Conservation (phyloP, 2,329 filamentous ascomycete species). For the Fusarium pininemorale region DNA sequence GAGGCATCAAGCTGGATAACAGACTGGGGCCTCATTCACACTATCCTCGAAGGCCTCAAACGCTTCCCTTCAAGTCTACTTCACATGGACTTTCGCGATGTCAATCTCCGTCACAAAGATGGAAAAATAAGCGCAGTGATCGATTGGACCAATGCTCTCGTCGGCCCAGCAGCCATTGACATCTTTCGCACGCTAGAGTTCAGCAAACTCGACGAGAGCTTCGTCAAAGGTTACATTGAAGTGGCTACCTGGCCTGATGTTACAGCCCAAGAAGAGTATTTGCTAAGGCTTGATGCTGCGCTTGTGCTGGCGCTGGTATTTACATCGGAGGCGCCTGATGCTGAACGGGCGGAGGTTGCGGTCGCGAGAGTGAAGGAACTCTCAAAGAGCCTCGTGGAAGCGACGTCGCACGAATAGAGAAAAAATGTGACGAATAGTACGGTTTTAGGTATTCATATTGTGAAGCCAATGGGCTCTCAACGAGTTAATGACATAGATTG, state of each 20-base stretch:
- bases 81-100: constrained; percentile 16
- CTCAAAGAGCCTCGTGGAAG: background rate
- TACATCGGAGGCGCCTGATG: background rate
- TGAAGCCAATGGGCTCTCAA: background rate
- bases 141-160: constrained; percentile 13
- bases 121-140: constrained; percentile 1
- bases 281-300: constrained; percentile 7
- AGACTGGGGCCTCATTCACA: background rate
- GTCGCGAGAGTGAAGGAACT: background rate
- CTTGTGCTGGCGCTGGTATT: constrained; percentile 15
- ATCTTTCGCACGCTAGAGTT: constrained; percentile 13
- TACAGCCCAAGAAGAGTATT: fast-evolving
- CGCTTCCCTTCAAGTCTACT: background rate
- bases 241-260: fast-evolving
- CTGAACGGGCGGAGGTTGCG: background rate
- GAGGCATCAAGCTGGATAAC: background rate
- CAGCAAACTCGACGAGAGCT: background rate
- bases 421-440: background rate
- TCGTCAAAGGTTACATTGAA: background rate
- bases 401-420: background rate
- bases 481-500: background rate
- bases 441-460: too few relatives aligned
- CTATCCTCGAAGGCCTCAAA: background rate
- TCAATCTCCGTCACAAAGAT: background rate
- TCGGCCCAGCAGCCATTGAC: constrained; percentile 3